These are phyloP conservation scores for Magnolia officinalis DNA, from an alignment of 164 flowering plant genomes.

Conservation along the genomic window DNA sequence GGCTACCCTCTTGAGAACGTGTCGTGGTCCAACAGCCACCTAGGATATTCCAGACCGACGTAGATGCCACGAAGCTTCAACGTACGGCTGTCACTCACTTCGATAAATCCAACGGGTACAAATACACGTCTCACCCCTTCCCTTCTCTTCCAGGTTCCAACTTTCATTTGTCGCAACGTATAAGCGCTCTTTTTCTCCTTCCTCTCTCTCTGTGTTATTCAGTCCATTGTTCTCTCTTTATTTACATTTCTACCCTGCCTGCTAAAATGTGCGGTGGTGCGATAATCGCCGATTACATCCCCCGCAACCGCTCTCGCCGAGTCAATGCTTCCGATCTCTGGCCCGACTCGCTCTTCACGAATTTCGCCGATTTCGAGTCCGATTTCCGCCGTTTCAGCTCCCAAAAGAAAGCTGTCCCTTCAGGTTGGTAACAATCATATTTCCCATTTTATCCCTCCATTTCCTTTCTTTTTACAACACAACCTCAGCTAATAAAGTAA, in stretches of 20 bases:
- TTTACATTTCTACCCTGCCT: background rate
- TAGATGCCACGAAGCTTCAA: background rate
- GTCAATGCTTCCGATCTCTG: slow-evolving; percentile 41
- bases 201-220: background rate
- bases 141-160: background rate
- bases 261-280: slow-evolving; percentile 66
- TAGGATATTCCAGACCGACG: background rate
- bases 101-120: background rate
- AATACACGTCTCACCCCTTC: background rate
- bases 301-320: slow-evolving; percentile 22
- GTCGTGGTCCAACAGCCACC: background rate
- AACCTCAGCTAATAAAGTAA: too few species aligned
- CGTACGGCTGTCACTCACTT: background rate
- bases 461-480: background rate
- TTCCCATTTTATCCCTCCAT: background rate
- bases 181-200: background rate
- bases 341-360: slow-evolving; percentile 29
- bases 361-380: slow-evolving; percentile 12
- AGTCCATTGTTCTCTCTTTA: background rate
- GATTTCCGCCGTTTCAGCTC: slow-evolving; percentile 2
- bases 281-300: slow-evolving; percentile 28
- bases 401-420: background rate
- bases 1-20: background rate
- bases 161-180: background rate
- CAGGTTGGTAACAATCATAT: slow-evolving; percentile 27